A percentile compares a stretch with the other conserved stretches of the same genome.
phyloP scores from a whole-genome alignment of 148 eudicot species.

The Pouteria glomerata region DNA sequence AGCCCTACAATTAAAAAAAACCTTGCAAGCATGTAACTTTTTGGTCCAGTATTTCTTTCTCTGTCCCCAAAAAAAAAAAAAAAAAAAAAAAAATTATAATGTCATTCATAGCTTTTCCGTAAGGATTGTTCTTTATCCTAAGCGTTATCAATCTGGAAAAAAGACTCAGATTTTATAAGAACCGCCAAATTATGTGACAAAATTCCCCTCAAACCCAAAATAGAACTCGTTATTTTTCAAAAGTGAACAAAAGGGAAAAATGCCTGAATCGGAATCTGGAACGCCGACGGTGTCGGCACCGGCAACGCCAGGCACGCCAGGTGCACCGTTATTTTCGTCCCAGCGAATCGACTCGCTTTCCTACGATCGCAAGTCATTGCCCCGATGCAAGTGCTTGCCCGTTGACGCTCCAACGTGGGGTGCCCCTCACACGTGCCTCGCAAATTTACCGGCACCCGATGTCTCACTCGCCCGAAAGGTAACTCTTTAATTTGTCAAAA shows the following conservation, averaged over 20 bases:
- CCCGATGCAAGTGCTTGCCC: slow-evolving; percentile 68
- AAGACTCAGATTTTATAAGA: neutral
- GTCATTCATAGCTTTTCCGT: neutral
- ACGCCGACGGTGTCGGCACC: slow-evolving; percentile 39
- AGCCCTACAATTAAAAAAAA: neutral
- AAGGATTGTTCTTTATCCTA: neutral
- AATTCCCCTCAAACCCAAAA: neutral
- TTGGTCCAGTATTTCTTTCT: too few species aligned
- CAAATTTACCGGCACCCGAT: slow-evolving; percentile 54
- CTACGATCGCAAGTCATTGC: slow-evolving; percentile 84
- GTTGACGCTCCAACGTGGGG: slow-evolving; percentile 46
- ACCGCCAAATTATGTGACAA: slow-evolving; percentile 10
- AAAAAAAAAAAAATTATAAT: too few species aligned
- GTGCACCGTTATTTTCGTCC: slow-evolving; percentile 51
- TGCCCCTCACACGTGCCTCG: slow-evolving; percentile 57
- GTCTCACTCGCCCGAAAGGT: slow-evolving; percentile 98
- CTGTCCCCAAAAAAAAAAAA: too few species aligned
- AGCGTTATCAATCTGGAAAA: neutral
- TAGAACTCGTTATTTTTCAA: neutral
- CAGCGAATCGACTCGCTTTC: slow-evolving; percentile 66
- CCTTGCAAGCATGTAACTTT: neutral
- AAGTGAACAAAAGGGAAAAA: slow-evolving; percentile 23
- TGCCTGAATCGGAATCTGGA: slow-evolving; percentile 34
- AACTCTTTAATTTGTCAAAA: too few species aligned
- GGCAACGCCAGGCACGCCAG: slow-evolving; percentile 74